Conservation (phyloP, 1,284 basidiomycete species). For the Melanopsichium pennsylvanicum region DNA sequence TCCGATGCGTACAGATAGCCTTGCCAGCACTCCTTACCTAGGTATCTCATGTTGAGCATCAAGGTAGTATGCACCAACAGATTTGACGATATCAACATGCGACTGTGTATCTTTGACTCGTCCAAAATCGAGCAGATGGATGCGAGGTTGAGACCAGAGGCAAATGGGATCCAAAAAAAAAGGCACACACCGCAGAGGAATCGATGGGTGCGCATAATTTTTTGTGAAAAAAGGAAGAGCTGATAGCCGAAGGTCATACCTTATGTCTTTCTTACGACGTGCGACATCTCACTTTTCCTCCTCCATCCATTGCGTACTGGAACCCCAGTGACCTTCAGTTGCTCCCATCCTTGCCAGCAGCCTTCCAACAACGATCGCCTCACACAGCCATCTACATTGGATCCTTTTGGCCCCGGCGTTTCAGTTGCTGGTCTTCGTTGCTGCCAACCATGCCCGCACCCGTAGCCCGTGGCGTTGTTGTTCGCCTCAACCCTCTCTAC, state of each 20-base stretch:
- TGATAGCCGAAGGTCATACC: background rate
- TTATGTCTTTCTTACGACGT: background rate
- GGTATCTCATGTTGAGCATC: too few relatives aligned
- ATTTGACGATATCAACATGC: too few relatives aligned
- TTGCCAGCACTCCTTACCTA: too few relatives aligned
- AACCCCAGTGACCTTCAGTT: too few relatives aligned
- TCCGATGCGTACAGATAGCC: too few relatives aligned
- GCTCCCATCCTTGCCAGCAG: too few relatives aligned
- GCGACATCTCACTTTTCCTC: background rate
- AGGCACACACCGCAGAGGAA: background rate
- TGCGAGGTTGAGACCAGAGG: background rate
- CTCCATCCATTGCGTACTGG: slow-evolving; percentile 1
- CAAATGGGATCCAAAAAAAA: background rate
- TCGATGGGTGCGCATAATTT: background rate
- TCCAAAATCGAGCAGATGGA: too few relatives aligned
- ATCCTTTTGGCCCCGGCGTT: background rate
- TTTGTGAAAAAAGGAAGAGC: background rate
- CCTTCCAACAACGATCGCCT: too few relatives aligned
- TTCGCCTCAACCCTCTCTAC: slow-evolving; percentile 21
- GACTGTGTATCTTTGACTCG: too few relatives aligned
- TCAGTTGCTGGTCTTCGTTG: background rate
- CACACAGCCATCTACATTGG: too few relatives aligned
- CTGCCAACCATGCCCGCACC: slow-evolving; percentile 25
- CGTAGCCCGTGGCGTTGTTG: slow-evolving; percentile 24
- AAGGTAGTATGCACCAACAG: too few relatives aligned